Base-by-base conservation (phyloP, 495 filamentous ascomycete genomes). In the Pseudotulostoma volvatum region DNA sequence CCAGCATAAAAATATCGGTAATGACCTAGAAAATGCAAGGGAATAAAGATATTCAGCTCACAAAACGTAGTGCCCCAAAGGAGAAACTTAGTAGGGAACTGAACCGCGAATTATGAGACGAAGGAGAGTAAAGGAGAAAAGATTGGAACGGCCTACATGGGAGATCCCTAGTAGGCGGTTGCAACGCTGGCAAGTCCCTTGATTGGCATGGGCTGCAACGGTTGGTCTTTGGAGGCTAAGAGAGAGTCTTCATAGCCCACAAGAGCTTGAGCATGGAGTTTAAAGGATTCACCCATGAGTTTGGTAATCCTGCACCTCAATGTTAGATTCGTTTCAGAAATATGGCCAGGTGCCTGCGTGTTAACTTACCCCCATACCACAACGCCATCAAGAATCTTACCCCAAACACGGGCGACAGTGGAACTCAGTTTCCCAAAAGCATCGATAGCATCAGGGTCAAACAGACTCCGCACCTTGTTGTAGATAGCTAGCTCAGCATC, bases 271-370 rank as follows among this genome's bases (percentile, higher is more conserved):
- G 90, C 81, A 61, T 95, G 87, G 41, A 94, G 79, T 53, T 90
- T 86, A 75, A 96, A 97, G 34, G 90, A 86, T 56, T 96, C 92
- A 54, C 90, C 90, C 81, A 97, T 92, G 23, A 96, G 71, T 55
- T 90, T 84, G 48, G 88, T 95, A 55, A 97, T 94, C 44, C 90
- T 97, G 46, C 7, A 51, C n/a, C n/a, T n/a, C n/a, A n/a, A n/a
- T n/a, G n/a, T n/a, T n/a, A n/a, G n/a, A n/a, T n/a, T n/a, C n/a
- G n/a, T n/a, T n/a, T n/a, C n/a, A n/a, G n/a, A n/a, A n/a, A n/a
- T n/a, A n/a, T n/a, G n/a, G n/a, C n/a, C n/a, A n/a, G n/a, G n/a
- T n/a, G n/a, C n/a, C n/a, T n/a, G 70, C 23, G 11, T 28, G 5
- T 11, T 28, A 5, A 28, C 78, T 66, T 72, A 82, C 79, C 90